A percentile compares a stretch with the other conserved stretches of the same genome.
Conservation (phyloP, 106 monocot species). For the Dendrobium huoshanense region DNA sequence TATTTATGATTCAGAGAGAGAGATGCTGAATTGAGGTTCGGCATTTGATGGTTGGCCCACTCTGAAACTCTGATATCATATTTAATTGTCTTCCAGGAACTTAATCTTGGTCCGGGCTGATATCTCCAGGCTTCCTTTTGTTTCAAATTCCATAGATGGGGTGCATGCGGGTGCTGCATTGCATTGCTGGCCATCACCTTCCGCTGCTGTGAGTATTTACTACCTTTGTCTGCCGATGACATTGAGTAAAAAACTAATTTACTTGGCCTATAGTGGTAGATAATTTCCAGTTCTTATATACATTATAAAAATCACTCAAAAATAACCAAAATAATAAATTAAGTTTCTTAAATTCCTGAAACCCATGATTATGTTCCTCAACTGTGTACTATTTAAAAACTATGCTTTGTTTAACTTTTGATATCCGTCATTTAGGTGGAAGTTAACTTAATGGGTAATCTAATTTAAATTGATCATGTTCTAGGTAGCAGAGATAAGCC, state of each 20-base stretch:
- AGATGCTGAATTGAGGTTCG: neutral
- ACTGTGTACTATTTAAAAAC: neutral
- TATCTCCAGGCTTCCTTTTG: conserved; percentile 85
- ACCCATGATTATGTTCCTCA: neutral
- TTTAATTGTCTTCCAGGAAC: conserved; percentile 33
- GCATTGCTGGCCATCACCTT: conserved; percentile 97
- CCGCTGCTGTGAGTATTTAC: conserved; percentile 60
- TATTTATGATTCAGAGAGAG: no score
- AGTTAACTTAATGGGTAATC: neutral
- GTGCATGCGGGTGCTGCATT: conserved; percentile 97
- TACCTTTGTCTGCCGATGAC: neutral
- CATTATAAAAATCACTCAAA: no score
- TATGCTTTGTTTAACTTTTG: neutral
- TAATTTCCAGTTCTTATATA: no score
- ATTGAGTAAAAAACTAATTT: no score
- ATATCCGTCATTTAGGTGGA: neutral
- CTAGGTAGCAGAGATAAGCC: conserved; percentile 90
- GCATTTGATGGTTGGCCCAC: no score
- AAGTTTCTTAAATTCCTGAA: neutral
- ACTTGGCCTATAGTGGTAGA: no score
- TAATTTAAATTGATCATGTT: conserved; percentile 3
- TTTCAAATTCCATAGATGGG: conserved; percentile 76
- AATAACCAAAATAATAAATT: neutral
- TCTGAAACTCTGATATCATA: neutral
- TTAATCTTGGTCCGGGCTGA: conserved; percentile 80